A percentile compares a stretch with the other conserved stretches of the same genome.
phyloP scores from a whole-genome alignment of 768 basidiomycete species.

The Suillus variegatus region DNA sequence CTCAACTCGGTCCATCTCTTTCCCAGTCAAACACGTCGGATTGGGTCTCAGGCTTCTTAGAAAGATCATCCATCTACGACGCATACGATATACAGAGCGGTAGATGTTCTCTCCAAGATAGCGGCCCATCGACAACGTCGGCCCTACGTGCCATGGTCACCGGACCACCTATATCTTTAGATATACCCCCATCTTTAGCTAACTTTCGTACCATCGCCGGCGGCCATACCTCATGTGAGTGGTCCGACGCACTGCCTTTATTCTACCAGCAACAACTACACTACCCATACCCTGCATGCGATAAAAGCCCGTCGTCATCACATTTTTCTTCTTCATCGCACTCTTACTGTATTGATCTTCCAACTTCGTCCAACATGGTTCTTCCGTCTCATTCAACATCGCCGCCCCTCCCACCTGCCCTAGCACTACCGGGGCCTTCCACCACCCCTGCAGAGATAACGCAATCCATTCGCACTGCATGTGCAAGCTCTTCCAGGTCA shows the following conservation, averaged over 20 bases:
- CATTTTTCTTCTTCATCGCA: conserved; percentile 8
- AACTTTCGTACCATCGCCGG: conserved; percentile 23
- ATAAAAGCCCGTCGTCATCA: conserved; percentile 14
- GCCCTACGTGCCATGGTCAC: conserved; percentile 16
- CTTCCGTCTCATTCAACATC: conserved; percentile 2
- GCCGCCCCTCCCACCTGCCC: conserved; percentile 9
- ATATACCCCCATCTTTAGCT: conserved; percentile 23
- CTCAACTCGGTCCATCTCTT: conserved; percentile 13
- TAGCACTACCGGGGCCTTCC: conserved; percentile 8
- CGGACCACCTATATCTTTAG: conserved; percentile 14
- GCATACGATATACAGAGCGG: conserved; percentile 16
- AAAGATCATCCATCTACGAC: conserved; percentile 29
- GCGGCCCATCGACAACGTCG: conserved; percentile 9
- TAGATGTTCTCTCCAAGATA: conserved; percentile 13
- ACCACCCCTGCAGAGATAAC: conserved; percentile 30
- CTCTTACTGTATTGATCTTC: conserved; percentile 13
- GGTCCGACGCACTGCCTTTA: conserved; percentile 23
- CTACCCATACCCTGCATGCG: conserved; percentile 17
- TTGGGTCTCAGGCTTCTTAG: conserved; percentile 30
- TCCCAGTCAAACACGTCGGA: conserved; percentile 22
- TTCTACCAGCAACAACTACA: conserved; percentile 21
- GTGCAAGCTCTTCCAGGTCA: conserved; percentile 20
- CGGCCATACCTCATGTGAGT: conserved; percentile 23
- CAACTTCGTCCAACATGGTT: conserved; percentile 15
- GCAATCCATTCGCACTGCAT: conserved; percentile 34